Conservation (phyloP, 768 basidiomycete genomes). For the Arthromyces matolae region DNA sequence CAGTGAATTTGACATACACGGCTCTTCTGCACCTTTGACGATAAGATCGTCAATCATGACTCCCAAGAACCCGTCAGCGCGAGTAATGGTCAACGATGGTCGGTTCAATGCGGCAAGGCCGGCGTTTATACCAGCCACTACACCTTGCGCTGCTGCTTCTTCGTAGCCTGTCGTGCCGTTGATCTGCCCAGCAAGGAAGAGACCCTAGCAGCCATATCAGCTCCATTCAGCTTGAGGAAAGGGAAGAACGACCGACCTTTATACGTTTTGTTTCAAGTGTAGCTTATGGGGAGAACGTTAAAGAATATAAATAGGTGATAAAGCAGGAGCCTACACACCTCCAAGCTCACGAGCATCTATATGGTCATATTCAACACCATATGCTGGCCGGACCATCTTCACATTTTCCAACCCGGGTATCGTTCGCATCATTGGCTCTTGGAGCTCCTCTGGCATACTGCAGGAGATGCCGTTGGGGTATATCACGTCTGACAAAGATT, state of each 20-base stretch:
- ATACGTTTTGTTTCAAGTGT: constrained; percentile 87
- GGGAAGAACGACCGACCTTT: constrained; percentile 35
- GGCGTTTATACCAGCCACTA: constrained; percentile 87
- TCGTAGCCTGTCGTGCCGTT: constrained; percentile 95
- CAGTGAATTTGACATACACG: constrained; percentile 51
- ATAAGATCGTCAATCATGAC: constrained; percentile 93
- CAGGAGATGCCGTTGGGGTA: constrained; percentile 91
- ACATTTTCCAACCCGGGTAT: constrained; percentile 84
- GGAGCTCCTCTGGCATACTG: constrained; percentile 82
- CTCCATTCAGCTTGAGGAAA: not conserved
- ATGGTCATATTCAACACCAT: constrained; percentile 92
- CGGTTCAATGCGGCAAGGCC: constrained; percentile 59
- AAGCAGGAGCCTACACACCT: constrained; percentile 39
- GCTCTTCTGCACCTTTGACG: constrained; percentile 86
- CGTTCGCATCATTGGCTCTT: constrained; percentile 79
- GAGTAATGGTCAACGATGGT: constrained; percentile 60
- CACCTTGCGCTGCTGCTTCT: constrained; percentile 88
- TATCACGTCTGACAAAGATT: constrained; percentile 55
- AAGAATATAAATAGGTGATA: too few species aligned
- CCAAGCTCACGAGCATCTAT: constrained; percentile 80
- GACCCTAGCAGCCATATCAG: constrained; percentile 41
- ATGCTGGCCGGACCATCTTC: constrained; percentile 79
- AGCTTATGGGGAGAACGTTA: too few species aligned
- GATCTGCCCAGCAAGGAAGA: constrained; percentile 89
- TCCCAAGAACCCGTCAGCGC: constrained; percentile 85